A percentile compares a stretch with the other conserved stretches of the same genome.
Evolutionary conservation across 192 early-diverging fungal species (phyloP).

Genomic region (Coemansia sp.): DNA sequence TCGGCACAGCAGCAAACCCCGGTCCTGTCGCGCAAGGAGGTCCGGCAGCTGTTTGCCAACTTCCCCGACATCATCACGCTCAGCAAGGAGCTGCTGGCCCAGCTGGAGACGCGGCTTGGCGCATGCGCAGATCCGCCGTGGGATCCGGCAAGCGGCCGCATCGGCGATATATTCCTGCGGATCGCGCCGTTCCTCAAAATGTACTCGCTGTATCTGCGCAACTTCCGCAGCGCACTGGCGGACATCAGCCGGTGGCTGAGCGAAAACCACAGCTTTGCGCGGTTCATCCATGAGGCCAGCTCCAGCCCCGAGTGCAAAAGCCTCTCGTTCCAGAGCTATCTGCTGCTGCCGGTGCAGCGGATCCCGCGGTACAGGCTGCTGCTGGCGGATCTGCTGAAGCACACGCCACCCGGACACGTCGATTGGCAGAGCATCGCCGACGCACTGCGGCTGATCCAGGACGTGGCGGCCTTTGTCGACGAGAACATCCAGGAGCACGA

Average conservation of each 20-base stretch:
- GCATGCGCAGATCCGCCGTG: constrained; percentile 35
- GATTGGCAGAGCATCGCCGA: constrained; percentile 50
- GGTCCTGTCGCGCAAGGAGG: constrained; percentile 58
- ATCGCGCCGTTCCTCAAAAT: constrained; percentile 57
- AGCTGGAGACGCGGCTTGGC: constrained; percentile 61
- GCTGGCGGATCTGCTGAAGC: constrained; percentile 56
- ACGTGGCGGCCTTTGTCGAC: constrained; percentile 77
- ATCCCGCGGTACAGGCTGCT: constrained; percentile 56
- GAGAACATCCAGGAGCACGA: constrained; percentile 81
- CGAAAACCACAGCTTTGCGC: constrained; percentile 35
- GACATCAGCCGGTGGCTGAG: constrained; percentile 43
- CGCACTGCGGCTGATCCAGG: constrained; percentile 51
- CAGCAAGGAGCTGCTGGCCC: constrained; percentile 59
- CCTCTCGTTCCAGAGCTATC: constrained; percentile 56
- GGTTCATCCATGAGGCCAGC: constrained; percentile 44
- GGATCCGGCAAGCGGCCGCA: constrained; percentile 35
- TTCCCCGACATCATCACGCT: constrained; percentile 63
- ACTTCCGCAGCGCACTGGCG: constrained; percentile 54
- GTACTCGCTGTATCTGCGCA: constrained; percentile 60
- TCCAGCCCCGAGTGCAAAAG: constrained; percentile 48
- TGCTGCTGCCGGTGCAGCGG: constrained; percentile 57
- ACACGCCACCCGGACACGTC: constrained; percentile 51
- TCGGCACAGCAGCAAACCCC: constrained; percentile 43
- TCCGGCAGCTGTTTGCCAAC: constrained; percentile 69
- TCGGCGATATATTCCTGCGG: constrained; percentile 54